Evolutionary conservation across 306 rosid genomes (phyloP).

Genomic region (Acmispon strigosus): DNA sequence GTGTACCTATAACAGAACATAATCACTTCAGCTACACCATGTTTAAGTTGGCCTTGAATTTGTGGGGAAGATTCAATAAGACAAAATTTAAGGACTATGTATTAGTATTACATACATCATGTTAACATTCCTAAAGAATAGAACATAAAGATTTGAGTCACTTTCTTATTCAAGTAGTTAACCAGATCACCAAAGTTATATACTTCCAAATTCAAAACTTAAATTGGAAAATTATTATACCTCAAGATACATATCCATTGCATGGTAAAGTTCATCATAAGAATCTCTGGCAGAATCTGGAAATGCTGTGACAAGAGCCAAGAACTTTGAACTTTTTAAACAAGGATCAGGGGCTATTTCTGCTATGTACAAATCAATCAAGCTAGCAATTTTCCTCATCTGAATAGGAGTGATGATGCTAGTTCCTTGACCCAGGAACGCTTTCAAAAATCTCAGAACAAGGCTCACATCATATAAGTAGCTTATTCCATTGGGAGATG

Average conservation of each 20-base stretch:
- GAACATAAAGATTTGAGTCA: background rate
- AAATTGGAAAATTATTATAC: constrained; percentile 30
- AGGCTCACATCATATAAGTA: constrained; percentile 79
- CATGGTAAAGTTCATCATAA: constrained; percentile 71
- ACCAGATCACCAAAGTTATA: background rate
- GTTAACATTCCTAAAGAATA: background rate
- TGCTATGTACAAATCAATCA: constrained; percentile 77
- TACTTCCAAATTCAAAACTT: background rate
- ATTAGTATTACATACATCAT: background rate
- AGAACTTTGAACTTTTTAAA: constrained; percentile 67
- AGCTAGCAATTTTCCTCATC: constrained; percentile 55
- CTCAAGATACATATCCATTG: constrained; percentile 82
- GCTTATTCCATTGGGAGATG: constrained; percentile 63
- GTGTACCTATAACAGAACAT: constrained; percentile 54
- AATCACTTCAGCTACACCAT: constrained; percentile 16
- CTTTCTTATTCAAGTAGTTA: background rate
- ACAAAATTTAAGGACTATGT: no score
- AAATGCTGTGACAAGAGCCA: constrained; percentile 54
- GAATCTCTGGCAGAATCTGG: constrained; percentile 84
- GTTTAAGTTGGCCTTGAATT: background rate
- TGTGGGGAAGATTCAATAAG: background rate
- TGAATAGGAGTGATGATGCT: constrained; percentile 22
- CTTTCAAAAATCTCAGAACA: constrained; percentile 69
- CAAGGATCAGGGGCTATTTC: constrained; percentile 96
- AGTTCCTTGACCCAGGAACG: constrained; percentile 36